Evolutionary conservation across 306 rosid species (phyloP), one percentile per base, ranked within the genome.

Genomic region (Mimosa bimucronata): DNA sequence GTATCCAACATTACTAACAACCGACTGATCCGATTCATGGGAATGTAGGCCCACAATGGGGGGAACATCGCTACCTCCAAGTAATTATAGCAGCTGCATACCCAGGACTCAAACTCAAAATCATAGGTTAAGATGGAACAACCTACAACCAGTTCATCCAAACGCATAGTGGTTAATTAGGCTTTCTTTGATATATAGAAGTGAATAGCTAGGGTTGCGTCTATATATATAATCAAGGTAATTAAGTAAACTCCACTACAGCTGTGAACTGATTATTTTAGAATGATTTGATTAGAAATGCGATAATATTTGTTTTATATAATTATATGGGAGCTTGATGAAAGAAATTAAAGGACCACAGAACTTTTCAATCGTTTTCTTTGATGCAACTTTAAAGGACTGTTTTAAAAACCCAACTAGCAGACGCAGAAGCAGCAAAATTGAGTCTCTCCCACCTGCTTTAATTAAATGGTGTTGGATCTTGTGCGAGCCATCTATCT

Each of bases 391-490:
- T 58, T 74, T 80, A 16, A 78, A 71, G 79, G 77, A 76, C 41
- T 64, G 16, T 26, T 23, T 72, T 71, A 29, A 82, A 82, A 75
- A 66, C 81, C 82, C 81, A 85, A 71, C 82, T 74, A 41, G 89
- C 82, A 79, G 86, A 70, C 10, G 55, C 73, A 38, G 74, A 28
- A 41, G 55, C 74, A 84, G 79, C 77, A 76, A 76, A 73, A 83
- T 80, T 83, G 90, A 61, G 67, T 28, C 38, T 28, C 58, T 52
- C 45, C 44, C 74, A 55, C 62, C 42, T 79, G 52, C 79, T 81
- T 84, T 64, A 81, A 83, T 81, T 62, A 50, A 82, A 37, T 66
- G 72, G 12, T 88, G 86, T 90, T 84, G 94, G 90, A 91, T 91
- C 94, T 60, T 74, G 91, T 81, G 85, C 64, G 21, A 50, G 23